Conservation (phyloP, 2,329 filamentous ascomycete genomes). For the Trichoderma harzianum region DNA sequence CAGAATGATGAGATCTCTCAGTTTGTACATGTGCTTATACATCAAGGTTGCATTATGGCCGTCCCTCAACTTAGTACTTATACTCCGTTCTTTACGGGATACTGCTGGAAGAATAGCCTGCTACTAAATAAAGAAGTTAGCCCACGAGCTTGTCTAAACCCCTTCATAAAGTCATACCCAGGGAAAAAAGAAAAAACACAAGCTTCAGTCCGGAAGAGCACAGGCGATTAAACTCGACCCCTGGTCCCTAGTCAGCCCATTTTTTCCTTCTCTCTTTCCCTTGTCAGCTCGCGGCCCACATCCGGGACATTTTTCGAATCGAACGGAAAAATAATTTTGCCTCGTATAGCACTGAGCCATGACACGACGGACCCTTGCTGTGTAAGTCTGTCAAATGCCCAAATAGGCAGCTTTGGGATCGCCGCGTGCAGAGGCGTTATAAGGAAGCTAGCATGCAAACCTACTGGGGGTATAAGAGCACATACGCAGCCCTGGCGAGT, state of each 20-base stretch:
- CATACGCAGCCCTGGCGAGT: too few relatives aligned
- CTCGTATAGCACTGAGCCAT: background rate
- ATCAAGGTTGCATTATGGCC: background rate
- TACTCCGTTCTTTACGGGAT: background rate
- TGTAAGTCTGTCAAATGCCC: background rate
- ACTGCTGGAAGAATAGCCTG: background rate
- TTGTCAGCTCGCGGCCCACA: background rate
- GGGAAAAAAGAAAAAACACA: background rate
- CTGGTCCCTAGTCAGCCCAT: background rate
- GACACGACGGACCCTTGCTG: background rate
- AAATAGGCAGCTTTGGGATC: slow-evolving; percentile 10
- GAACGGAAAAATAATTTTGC: slow-evolving; percentile 13
- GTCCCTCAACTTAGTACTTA: background rate
- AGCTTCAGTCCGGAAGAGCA: background rate
- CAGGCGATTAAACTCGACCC: background rate
- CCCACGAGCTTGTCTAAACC: background rate
- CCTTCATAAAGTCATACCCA: background rate
- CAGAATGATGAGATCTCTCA: background rate
- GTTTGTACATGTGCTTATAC: background rate
- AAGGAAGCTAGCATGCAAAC: background rate
- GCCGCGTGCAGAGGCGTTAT: background rate
- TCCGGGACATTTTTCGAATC: background rate
- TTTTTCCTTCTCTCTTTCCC: background rate
- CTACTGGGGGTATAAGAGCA: too few relatives aligned
- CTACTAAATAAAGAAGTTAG: background rate